Evolutionary conservation across 768 basidiomycete species (phyloP).

Genomic region (Lactarius akahatsu): DNA sequence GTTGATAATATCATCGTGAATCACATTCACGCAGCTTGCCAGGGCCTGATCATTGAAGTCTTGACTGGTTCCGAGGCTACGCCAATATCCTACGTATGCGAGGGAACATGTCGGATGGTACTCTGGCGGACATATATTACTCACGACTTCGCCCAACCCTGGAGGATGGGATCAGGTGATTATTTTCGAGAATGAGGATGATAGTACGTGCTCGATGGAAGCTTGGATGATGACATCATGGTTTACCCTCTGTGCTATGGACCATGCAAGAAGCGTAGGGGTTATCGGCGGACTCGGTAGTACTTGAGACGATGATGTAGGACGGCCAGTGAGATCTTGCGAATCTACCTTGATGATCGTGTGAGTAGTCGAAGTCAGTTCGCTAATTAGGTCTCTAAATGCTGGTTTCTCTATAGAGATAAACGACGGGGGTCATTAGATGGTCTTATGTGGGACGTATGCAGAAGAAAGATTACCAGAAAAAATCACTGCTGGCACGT

Average conservation of each 20-base stretch:
- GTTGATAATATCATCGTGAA: constrained; percentile 14
- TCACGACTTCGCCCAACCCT: constrained; percentile 17
- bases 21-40: neutral
- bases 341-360: neutral
- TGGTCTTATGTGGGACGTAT: neutral
- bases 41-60: constrained; percentile 3
- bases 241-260: constrained; percentile 15
- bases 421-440: neutral
- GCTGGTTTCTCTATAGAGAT: neutral
- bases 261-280: constrained; percentile 14
- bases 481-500: neutral
- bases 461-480: constrained; percentile 9
- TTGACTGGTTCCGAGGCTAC: constrained; percentile 9
- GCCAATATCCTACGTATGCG: constrained; percentile 16
- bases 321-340: neutral
- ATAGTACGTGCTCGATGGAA: constrained; percentile 9
- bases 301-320: neutral
- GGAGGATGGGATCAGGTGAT: neutral
- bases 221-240: neutral
- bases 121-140: neutral
- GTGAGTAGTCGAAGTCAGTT: neutral
- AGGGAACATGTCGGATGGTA: neutral
- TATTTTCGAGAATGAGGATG: neutral
- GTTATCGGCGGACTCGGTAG: neutral
- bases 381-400: neutral